Evolutionary conservation across 2,329 filamentous ascomycete species (phyloP).

Genomic region (Botryotinia globosa): DNA sequence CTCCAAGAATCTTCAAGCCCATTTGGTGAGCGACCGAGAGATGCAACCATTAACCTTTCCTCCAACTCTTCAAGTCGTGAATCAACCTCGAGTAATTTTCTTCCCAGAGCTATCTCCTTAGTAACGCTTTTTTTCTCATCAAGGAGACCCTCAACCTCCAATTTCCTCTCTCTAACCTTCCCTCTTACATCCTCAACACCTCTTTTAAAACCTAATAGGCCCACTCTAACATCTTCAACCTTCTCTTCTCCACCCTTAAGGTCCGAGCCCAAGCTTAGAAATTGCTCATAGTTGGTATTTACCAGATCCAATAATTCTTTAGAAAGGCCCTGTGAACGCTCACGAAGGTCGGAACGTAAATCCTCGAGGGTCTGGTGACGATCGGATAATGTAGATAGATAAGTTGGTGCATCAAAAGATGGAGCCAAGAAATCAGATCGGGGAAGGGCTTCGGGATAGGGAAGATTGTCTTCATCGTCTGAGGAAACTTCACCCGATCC

Average conservation of each 20-base stretch:
- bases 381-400: constrained; percentile 78
- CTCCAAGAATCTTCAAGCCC: constrained; percentile 36
- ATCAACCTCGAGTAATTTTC: constrained; percentile 65
- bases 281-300: constrained; percentile 91
- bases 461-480: constrained; percentile 66
- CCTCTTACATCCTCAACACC: constrained; percentile 73
- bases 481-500: constrained; percentile 34
- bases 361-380: constrained; percentile 97
- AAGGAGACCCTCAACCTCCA: constrained; percentile 61
- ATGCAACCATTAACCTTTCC: constrained; percentile 55
- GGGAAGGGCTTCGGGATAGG: constrained; percentile 82
- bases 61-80: constrained; percentile 63
- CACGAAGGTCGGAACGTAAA: constrained; percentile 78
- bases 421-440: constrained; percentile 77
- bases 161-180: constrained; percentile 60
- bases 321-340: constrained; percentile 74
- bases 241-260: constrained; percentile 85
- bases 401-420: constrained; percentile 74
- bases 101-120: constrained; percentile 57
- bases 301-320: constrained; percentile 90
- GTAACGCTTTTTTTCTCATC: constrained; percentile 65
- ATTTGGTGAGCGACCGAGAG: constrained; percentile 32
- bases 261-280: constrained; percentile 77
- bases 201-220: constrained; percentile 78
- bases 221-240: constrained; percentile 85